Evolutionary conservation across 2,329 filamentous ascomycete genomes (phyloP).

Genomic region (Colletotrichum echinochloae): DNA sequence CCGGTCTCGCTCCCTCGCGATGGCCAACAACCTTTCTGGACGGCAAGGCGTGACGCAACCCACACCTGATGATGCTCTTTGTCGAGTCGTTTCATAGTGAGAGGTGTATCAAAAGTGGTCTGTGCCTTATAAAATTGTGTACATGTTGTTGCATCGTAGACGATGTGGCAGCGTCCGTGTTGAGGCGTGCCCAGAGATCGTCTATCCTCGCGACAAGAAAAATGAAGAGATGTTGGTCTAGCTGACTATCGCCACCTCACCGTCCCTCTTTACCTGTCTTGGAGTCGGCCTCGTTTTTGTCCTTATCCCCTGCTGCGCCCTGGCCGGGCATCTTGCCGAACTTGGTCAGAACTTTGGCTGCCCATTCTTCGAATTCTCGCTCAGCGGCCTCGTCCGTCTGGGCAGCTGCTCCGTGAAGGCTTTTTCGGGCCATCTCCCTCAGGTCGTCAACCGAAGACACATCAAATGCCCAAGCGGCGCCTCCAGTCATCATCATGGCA

Average conservation of each 20-base stretch:
- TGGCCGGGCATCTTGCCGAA: slow-evolving; percentile 50
- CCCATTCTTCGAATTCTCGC: slow-evolving; percentile 71
- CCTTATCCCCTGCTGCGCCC: slow-evolving; percentile 1
- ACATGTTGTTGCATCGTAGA: slow-evolving; percentile 19
- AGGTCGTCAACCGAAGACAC: slow-evolving; percentile 77
- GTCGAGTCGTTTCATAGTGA: slow-evolving; percentile 31
- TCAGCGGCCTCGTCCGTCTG: slow-evolving; percentile 64
- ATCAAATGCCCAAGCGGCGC: slow-evolving; percentile 80
- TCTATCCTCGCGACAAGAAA: slow-evolving; percentile 5
- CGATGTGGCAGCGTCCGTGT: slow-evolving; percentile 13
- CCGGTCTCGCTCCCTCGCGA: slow-evolving; percentile 32
- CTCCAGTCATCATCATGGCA: slow-evolving; percentile 80
- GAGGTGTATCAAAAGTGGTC: slow-evolving; percentile 29
- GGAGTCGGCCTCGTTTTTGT: slow-evolving; percentile 21
- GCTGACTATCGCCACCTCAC: slow-evolving; percentile 34
- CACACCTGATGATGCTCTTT: slow-evolving; percentile 11
- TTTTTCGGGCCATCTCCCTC: slow-evolving; percentile 61
- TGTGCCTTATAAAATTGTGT: slow-evolving; percentile 34
- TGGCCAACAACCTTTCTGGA: slow-evolving; percentile 8
- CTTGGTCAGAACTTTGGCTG: slow-evolving; percentile 68
- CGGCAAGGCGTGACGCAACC: slow-evolving; percentile 7
- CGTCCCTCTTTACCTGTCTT: slow-evolving; percentile 37
- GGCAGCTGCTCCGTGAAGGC: slow-evolving; percentile 50
- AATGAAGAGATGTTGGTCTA: slow-evolving; percentile 15
- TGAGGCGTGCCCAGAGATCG: slow-evolving; percentile 20